Conservation (phyloP, 495 filamentous ascomycete genomes). For the Articulospora tetracladia region DNA sequence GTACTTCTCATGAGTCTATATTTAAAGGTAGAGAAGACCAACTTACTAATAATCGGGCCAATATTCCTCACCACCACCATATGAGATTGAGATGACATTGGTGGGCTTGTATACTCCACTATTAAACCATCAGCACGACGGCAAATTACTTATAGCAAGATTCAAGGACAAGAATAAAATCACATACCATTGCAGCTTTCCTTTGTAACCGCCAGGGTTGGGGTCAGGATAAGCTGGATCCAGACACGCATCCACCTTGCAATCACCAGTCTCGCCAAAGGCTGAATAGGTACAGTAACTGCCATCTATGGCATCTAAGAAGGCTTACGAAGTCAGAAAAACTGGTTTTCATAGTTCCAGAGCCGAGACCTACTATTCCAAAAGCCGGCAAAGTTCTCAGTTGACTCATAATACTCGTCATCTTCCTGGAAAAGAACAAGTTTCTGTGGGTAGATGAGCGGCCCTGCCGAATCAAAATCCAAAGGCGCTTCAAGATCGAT, state of each 20-base stretch:
- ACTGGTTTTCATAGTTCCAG: neutral
- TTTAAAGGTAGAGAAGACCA: no score
- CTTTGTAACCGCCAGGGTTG: constrained; percentile 33
- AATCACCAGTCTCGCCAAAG: constrained; percentile 33
- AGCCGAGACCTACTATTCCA: constrained; percentile 17
- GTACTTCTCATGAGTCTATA: no score
- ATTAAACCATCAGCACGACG: neutral
- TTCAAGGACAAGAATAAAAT: no score
- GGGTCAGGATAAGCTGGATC: constrained; percentile 39
- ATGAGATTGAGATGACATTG: constrained; percentile 59
- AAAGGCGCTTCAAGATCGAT: constrained; percentile 20
- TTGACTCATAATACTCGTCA: constrained; percentile 17
- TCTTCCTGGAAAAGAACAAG: constrained; percentile 32
- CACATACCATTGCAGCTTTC: constrained; percentile 37
- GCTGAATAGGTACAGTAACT: constrained; percentile 34
- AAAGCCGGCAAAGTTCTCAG: constrained; percentile 16
- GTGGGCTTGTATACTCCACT: constrained; percentile 37
- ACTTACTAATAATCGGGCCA: constrained; percentile 38
- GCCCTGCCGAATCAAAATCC: constrained; percentile 20
- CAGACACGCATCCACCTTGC: constrained; percentile 24
- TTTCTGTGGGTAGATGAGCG: constrained; percentile 36
- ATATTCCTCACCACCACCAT: constrained; percentile 47
- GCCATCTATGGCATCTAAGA: constrained; percentile 42
- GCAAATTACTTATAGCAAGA: constrained; percentile 17
- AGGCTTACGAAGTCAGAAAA: constrained; percentile 31